Base-by-base conservation (phyloP, 805 yeast genomes). In the Isabelozyma rhagii region DNA sequence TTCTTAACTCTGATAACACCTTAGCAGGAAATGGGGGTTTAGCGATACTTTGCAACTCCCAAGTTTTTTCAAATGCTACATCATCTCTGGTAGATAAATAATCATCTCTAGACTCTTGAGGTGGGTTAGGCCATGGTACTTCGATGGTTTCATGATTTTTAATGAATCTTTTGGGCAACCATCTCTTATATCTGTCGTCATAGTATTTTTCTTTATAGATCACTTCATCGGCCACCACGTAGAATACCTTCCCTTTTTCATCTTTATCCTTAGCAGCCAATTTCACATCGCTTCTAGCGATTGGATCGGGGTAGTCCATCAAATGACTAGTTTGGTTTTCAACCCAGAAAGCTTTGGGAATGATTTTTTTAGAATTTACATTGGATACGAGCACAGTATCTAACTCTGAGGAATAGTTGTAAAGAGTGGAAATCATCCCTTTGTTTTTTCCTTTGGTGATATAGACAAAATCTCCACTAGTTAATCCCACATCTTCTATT, bases 91-190 rank as follows among this genome's bases (percentile, higher is more conserved):
- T 88, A 3, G 84, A 80, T 54, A 81, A 72, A 29, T 63, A 69
- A 46, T 83, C 84, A 55, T 84, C 90, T 54, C 80, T 80, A 0
- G 66, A 55, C 29, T 76, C 82, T 15, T 54, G 51, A 14, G 72
- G 68, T 1, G 94, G 92, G 57, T 81, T 79, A 39, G 97, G 97
- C 96, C 96, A 93, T 47, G 97, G 97, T 46, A 92, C 84, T 54
- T 83, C 80, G 47, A 89, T 72, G 47, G 82, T 79, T 41, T 79
- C 81, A 58, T 86, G 84, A 56, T 87, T 84, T 54, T 79, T 80
- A 25, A 92, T 89, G 57, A 82, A 81, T 67, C 98, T 82, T 51
- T 81, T 81, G 29, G 96, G 96, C 73, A 89, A 69, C 77, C 85
- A 80, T 59, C 76, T 76, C 63, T 84, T 85, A 67, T 85, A 84